Conservation (phyloP, 2,329 filamentous ascomycete genomes). For the Penicillium psychrosexuale region DNA sequence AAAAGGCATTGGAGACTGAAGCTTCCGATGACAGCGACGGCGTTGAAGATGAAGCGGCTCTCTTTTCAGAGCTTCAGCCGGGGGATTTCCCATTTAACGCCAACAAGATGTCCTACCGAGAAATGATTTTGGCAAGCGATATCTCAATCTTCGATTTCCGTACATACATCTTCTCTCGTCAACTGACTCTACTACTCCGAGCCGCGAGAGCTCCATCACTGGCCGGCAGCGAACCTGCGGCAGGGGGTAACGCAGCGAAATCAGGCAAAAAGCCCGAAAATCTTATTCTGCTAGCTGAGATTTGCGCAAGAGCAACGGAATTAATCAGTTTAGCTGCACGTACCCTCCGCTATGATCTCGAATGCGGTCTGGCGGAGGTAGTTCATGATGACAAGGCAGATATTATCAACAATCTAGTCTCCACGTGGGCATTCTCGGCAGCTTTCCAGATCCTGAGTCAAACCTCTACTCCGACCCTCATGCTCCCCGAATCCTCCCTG, state of each 20-base stretch:
- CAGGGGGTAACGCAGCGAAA: constrained; percentile 45
- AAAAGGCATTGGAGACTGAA: constrained; percentile 49
- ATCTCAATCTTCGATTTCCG: constrained; percentile 96
- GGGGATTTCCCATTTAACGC: constrained; percentile 46
- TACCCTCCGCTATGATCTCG: constrained; percentile 74
- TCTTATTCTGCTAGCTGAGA: constrained; percentile 74
- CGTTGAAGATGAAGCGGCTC: constrained; percentile 23
- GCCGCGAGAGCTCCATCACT: constrained; percentile 63
- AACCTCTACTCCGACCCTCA: constrained; percentile 37
- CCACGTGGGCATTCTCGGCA: constrained; percentile 47
- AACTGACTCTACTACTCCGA: constrained; percentile 76
- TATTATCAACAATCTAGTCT: constrained; percentile 48
- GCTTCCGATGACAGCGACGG: constrained; percentile 28
- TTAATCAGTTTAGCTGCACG: constrained; percentile 80
- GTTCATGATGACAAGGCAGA: constrained; percentile 31
- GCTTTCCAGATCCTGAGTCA: constrained; percentile 44
- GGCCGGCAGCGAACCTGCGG: constrained; percentile 27
- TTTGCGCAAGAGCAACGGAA: constrained; percentile 75
- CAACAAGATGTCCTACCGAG: constrained; percentile 76
- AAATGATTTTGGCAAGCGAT: constrained; percentile 88
- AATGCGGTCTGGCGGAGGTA: constrained; percentile 55
- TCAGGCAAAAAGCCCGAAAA: constrained; percentile 66
- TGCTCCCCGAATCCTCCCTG: constrained; percentile 38
- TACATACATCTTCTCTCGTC: constrained; percentile 87
- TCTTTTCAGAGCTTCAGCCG: constrained; percentile 28